phyloP scores from a whole-genome alignment of 495 filamentous ascomycete species.

The Talaromyces wortmannii region DNA sequence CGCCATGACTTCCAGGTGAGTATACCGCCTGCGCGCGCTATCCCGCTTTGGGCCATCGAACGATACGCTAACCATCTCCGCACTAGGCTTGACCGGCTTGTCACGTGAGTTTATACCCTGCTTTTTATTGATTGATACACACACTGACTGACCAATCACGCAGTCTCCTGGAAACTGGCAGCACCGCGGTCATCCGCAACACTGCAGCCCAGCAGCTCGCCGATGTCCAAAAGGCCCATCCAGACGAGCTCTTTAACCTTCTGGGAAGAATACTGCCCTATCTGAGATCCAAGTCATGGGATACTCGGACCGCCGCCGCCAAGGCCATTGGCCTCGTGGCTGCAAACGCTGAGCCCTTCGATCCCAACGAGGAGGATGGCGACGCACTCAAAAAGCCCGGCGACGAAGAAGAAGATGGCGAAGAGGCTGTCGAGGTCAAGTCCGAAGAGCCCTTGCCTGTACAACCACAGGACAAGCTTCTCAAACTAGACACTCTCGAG shows the following conservation, averaged over 20 bases:
- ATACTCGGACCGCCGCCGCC: constrained; percentile 83
- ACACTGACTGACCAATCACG: constrained; percentile 11
- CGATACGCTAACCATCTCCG: constrained; percentile 23
- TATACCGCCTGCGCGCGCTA: constrained; percentile 2
- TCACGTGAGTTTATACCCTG: constrained; percentile 65
- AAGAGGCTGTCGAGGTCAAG: constrained; percentile 47
- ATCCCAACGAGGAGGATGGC: constrained; percentile 71
- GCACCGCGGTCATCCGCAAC: constrained; percentile 87
- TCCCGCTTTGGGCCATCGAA: constrained; percentile 17
- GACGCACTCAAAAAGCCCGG: constrained; percentile 45
- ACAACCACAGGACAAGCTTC: constrained; percentile 45
- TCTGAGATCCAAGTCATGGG: constrained; percentile 88
- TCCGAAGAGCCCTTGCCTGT: constrained; percentile 14
- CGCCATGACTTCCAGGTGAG: constrained; percentile 51
- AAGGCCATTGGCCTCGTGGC: constrained; percentile 91
- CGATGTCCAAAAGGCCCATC: constrained; percentile 95
- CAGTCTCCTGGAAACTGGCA: constrained; percentile 92
- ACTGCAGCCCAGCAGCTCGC: constrained; percentile 94
- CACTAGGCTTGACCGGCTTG: constrained; percentile 77
- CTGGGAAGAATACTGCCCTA: constrained; percentile 94
- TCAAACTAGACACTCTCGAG: constrained; percentile 71
- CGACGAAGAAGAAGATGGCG: constrained; percentile 30
- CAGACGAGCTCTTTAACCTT: constrained; percentile 93
- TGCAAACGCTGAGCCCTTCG: constrained; percentile 77
- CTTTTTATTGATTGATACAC: neutral